Evolutionary conservation across 371 early-diverging fungal species (phyloP), one percentile per base, ranked within the genome.

Genomic region (Rhizopus delemar): DNA sequence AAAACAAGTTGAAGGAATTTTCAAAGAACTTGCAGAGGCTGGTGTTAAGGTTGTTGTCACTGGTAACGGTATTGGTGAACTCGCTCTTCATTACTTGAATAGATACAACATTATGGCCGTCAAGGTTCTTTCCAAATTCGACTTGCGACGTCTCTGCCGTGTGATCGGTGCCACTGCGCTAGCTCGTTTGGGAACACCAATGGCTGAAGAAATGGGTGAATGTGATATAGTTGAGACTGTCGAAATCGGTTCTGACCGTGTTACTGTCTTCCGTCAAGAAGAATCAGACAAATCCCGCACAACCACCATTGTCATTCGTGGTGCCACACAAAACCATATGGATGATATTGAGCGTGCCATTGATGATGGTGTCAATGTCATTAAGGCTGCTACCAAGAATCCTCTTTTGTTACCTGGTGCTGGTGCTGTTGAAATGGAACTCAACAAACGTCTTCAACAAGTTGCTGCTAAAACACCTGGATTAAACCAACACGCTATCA

Each of bases 331-430:
- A 74, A 98, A 98, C 81, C 82, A 89, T 62, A 83, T 99, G 73
- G 99, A 98, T 65, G 99, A 99, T 77, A 82, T 98, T 55, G 99
- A 99, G 77, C 92, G 99, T 59, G 97, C 98, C 33, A 81, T 99
- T 34, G 97, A 99, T 76, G 99, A 98, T 66, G 99, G 97, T 74
- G 94, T 99, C 59, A 98, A 97, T 70, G 88, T 90, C 41, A 88
- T 99, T 62, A 99, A 98, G 83, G 93, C 98, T 53, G 82, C 93
- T 48, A 88, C 91, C 36, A 92, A 91, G 72, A 95, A 97, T 70
- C 75, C 81, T 45, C 90, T 94, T 28, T 77, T 98, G 38, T 81
- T 97, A 31, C 83, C 97, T 38, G 99, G 99, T 66, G 99, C 98
- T 43, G 98, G 97, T 69, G 99, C 99, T 12, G 69, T 86, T 56